Evolutionary conservation across 768 basidiomycete genomes (phyloP).

Genomic region (Leucocoprinus sp.): DNA sequence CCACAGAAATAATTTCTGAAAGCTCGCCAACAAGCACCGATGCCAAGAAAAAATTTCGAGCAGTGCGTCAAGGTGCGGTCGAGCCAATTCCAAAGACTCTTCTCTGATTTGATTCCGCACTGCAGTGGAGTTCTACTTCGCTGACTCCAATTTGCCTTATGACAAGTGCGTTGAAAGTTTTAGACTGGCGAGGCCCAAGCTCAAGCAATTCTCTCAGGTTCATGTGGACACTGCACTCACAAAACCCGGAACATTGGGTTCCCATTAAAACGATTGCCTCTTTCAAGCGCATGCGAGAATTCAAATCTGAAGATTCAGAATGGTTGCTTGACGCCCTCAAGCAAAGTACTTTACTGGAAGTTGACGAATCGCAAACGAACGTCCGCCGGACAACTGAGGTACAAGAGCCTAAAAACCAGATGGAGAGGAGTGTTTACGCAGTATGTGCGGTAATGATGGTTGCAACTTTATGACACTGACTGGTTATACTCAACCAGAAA

Average conservation of each 20-base stretch:
- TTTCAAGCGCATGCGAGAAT: conserved; percentile 93
- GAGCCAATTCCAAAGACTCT: background rate
- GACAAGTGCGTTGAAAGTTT: conserved; percentile 49
- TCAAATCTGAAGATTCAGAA: conserved; percentile 44
- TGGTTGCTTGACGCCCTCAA: conserved; percentile 70
- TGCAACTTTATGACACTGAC: background rate
- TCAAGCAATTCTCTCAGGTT: conserved; percentile 44
- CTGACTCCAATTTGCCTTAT: conserved; percentile 90
- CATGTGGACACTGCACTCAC: conserved; percentile 88
- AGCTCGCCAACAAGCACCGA: conserved; percentile 11
- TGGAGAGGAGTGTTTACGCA: conserved; percentile 82
- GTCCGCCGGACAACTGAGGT: conserved; percentile 71
- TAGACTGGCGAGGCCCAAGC: background rate
- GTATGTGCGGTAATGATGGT: conserved; percentile 37
- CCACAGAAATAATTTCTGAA: conserved; percentile 10
- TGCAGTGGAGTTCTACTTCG: conserved; percentile 93
- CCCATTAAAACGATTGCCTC: conserved; percentile 80
- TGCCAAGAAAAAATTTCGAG: conserved; percentile 37
- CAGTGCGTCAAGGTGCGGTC: conserved; percentile 46
- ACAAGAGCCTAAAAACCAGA: conserved; percentile 68
- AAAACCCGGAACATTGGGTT: conserved; percentile 83
- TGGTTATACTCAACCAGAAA: conserved; percentile 48
- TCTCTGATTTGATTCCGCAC: background rate
- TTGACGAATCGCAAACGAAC: conserved; percentile 65
- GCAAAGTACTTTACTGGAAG: conserved; percentile 48